Evolutionary conservation across 495 filamentous ascomycete species (phyloP), one percentile per base, ranked within the genome.

Genomic region (Tuber aestivum): DNA sequence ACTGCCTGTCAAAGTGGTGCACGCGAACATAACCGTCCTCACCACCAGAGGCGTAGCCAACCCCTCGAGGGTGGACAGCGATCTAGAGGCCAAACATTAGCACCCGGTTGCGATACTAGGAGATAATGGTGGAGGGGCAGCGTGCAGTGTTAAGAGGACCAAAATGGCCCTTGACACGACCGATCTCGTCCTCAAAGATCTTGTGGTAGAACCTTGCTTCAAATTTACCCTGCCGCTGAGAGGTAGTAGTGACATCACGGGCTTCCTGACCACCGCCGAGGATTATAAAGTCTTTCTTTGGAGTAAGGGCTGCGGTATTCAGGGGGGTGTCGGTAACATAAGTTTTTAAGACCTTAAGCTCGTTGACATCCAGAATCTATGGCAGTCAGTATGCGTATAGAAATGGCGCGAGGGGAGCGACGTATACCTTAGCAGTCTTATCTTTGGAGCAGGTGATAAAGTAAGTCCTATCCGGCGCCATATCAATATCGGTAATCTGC

Each of bases 171-270:
- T 93, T 88, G 78, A 99, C 95, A 85, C 95, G 90, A 77, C 95
- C 96, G 84, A 97, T 96, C 88, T 99, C 95, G 84, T 97, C 95
- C 85, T 97, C 94, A 84, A 99, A 97, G 82, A 99, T 90, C 87
- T 95, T 97, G 89, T 99, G 95, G 88, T 97, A 99, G 88, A 99
- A 97, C 72, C 95, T 89, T 38, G 95, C 96, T 85, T 99, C 95
- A 87, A 99, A 99, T 86, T 97, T 97, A 85, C 95, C 95, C 85
- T 98, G 95, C 70, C 95, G 89, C 18, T 93, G 90, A 41, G 91
- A 91, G 61, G 95, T 99, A 27, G 92, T 96, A n/a, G 95, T 99
- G 84, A 99, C 95, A 85, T 97, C 95, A 93, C 97, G 97, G 81
- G 95, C 95, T 74, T 95, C 95, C 86, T 99, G 95, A 76, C 95